A percentile compares a stretch with the other conserved stretches of the same genome.
phyloP scores from a whole-genome alignment of 2,329 filamentous ascomycete genomes.

The Huntiella savannae region DNA sequence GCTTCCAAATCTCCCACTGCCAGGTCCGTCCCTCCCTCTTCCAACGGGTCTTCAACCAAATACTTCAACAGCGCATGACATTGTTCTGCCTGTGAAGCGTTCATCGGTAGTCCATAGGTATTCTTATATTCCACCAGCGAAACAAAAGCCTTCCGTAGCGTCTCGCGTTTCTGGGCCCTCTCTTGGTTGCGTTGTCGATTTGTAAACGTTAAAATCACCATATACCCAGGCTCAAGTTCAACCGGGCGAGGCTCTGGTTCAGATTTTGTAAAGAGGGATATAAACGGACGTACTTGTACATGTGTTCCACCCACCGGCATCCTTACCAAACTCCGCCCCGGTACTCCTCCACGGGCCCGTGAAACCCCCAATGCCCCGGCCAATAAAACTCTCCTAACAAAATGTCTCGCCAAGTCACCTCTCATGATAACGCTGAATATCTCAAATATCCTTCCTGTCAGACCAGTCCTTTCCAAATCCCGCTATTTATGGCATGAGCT shows the following conservation, averaged over 20 bases:
- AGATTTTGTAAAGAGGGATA: too few species aligned
- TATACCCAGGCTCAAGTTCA: conserved; percentile 51
- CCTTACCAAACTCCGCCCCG: too few species aligned
- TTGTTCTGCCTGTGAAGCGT: conserved; percentile 45
- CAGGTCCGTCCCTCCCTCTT: conserved; percentile 18
- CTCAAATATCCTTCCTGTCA: too few species aligned
- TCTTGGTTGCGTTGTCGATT: conserved; percentile 42
- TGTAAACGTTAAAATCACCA: conserved; percentile 48
- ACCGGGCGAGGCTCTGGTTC: neutral
- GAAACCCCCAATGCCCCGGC: too few species aligned
- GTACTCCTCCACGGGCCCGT: too few species aligned
- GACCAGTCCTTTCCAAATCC: too few species aligned
- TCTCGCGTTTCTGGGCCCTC: conserved; percentile 42
- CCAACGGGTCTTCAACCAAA: conserved; percentile 25
- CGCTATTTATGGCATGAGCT: too few species aligned
- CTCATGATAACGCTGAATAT: too few species aligned
- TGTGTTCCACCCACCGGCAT: too few species aligned
- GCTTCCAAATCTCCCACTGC: conserved; percentile 24
- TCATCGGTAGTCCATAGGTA: conserved; percentile 29
- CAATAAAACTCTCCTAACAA: too few species aligned
- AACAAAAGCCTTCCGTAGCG: conserved; percentile 45
- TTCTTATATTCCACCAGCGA: conserved; percentile 42
- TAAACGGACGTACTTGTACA: too few species aligned
- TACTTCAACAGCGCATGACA: conserved; percentile 40
- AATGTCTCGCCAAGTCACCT: too few species aligned